phyloP scores from a whole-genome alignment of 768 basidiomycete genomes.

The Agrocybe pediades region DNA sequence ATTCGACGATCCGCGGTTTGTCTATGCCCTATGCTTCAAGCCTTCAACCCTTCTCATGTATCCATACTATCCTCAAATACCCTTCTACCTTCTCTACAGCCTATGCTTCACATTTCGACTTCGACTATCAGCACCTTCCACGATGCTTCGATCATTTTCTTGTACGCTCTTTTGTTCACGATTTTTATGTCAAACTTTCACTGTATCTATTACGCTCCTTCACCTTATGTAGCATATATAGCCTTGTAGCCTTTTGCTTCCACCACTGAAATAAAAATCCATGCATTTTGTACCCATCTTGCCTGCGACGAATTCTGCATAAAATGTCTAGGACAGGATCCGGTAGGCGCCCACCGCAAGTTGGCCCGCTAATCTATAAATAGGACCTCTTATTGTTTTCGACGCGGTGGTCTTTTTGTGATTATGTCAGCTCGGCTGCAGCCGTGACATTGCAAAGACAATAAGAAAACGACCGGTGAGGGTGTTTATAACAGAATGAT shows the following conservation, averaged over 20 bases:
- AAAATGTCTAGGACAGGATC: too few relatives aligned
- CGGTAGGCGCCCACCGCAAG: not conserved
- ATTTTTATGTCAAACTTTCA: constrained; percentile 6
- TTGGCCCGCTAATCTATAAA: not conserved
- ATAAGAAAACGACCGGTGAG: constrained; percentile 26
- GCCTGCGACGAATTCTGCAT: too few relatives aligned
- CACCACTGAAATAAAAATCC: constrained; percentile 1
- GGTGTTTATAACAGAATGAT: constrained; percentile 22
- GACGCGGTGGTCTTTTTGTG: constrained; percentile 12
- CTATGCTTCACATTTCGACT: not conserved
- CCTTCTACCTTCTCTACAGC: constrained; percentile 6
- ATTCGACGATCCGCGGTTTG: not conserved
- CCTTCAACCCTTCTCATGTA: constrained; percentile 24
- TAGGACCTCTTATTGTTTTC: constrained; percentile 28
- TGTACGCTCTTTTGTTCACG: not conserved
- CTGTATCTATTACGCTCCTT: not conserved
- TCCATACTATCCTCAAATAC: not conserved
- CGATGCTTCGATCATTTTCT: constrained; percentile 1
- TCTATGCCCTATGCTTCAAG: not conserved
- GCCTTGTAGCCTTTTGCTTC: constrained; percentile 14
- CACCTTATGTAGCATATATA: constrained; percentile 19
- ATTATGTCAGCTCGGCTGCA: constrained; percentile 21
- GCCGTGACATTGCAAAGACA: constrained; percentile 23
- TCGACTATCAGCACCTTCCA: not conserved
- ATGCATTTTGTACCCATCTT: constrained; percentile 7